These are phyloP conservation scores for Phytophthora agathidicida DNA, from an alignment of 352 stramenopile genomes.

Conservation along the genomic window DNA sequence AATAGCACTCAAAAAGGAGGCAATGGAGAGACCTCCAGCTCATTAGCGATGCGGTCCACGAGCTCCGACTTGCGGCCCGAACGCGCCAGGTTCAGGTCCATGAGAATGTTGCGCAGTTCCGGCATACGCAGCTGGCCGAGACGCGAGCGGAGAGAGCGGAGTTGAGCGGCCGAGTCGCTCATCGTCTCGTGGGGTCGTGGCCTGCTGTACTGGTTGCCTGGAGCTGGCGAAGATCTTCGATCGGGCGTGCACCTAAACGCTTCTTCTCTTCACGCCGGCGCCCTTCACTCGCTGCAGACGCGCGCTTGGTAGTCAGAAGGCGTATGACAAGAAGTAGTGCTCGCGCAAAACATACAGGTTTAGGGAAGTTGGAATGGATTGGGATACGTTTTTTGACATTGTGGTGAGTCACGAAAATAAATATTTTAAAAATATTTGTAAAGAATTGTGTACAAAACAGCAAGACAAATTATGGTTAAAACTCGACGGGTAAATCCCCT, in stretches of 20 bases:
- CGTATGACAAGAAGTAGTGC: no score
- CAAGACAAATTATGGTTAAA: no score
- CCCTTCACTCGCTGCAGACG: slow-evolving; percentile 12
- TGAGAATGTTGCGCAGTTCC: slow-evolving; percentile 77
- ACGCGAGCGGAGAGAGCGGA: slow-evolving; percentile 52
- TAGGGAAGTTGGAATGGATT: no score
- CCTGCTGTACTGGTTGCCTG: not conserved
- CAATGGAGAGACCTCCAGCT: slow-evolving; percentile 62
- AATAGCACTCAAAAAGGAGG: no score
- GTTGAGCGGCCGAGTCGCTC: slow-evolving; percentile 20
- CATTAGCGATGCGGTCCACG: slow-evolving; percentile 70
- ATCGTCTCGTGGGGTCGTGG: slow-evolving; percentile 13
- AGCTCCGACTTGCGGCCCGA: slow-evolving; percentile 82
- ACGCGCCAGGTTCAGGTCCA: slow-evolving; percentile 69
- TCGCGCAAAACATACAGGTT: no score
- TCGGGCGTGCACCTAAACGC: slow-evolving; percentile 4
- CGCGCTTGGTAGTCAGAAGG: no score
- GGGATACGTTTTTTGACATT: no score
- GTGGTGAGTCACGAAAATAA: no score
- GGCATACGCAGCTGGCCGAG: slow-evolving; percentile 71
- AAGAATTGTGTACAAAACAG: no score
- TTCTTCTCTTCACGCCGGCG: slow-evolving; percentile 22
- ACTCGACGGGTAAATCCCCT: no score
- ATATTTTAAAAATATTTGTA: no score
- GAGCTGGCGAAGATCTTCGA: not conserved